phyloP scores from a whole-genome alignment of 148 eudicot genomes.

The Amaranthus hypochondriacus region DNA sequence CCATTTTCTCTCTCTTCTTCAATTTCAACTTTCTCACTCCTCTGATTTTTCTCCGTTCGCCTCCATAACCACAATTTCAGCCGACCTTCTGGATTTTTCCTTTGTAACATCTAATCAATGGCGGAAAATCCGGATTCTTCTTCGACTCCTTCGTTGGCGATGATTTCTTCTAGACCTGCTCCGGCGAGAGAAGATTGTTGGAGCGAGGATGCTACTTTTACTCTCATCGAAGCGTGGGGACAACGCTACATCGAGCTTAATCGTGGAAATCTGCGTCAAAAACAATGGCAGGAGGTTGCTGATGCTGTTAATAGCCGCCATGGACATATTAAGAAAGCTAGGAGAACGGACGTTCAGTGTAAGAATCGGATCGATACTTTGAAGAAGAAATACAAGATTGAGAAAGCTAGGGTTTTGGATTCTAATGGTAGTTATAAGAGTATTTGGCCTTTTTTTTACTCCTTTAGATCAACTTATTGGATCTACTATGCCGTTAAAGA shows the following conservation, averaged over 20 bases:
- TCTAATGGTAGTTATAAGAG: slow-evolving; percentile 32
- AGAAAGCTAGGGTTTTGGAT: slow-evolving; percentile 60
- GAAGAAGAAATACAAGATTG: slow-evolving; percentile 81
- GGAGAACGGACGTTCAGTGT: slow-evolving; percentile 70
- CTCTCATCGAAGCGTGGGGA: slow-evolving; percentile 75
- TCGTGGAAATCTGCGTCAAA: slow-evolving; percentile 73
- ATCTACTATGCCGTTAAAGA: slow-evolving; percentile 28
- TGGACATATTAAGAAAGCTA: slow-evolving; percentile 54
- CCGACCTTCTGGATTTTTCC: background rate
- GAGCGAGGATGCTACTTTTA: slow-evolving; percentile 72
- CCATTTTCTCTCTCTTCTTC: slow-evolving; percentile 9
- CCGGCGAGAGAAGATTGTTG: slow-evolving; percentile 78
- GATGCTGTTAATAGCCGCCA: slow-evolving; percentile 58
- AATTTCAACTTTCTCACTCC: background rate
- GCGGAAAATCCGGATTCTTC: slow-evolving; percentile 36
- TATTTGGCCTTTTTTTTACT: slow-evolving; percentile 56
- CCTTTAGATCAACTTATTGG: slow-evolving; percentile 57
- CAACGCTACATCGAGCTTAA: slow-evolving; percentile 61
- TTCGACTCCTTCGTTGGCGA: slow-evolving; percentile 28
- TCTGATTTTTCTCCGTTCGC: slow-evolving; percentile 15
- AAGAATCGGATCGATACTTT: slow-evolving; percentile 82
- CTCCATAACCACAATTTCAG: slow-evolving; percentile 3
- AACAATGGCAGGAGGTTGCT: slow-evolving; percentile 83
- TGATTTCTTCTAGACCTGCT: slow-evolving; percentile 25
- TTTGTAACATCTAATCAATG: slow-evolving; percentile 23